phyloP scores from a whole-genome alignment of 495 filamentous ascomycete genomes.

The Cercophora samala region DNA sequence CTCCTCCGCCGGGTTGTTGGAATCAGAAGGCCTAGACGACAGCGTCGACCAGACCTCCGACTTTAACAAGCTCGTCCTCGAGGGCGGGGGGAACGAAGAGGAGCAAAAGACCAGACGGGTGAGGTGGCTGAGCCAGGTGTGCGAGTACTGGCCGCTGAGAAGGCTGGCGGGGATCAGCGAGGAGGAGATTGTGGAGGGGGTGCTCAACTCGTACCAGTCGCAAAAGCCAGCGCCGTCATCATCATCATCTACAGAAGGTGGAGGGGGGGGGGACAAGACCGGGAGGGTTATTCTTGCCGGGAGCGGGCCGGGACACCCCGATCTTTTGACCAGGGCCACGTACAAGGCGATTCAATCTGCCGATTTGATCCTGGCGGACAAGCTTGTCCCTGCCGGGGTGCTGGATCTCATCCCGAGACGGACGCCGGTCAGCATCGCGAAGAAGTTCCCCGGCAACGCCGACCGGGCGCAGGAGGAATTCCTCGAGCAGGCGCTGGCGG shows the following conservation, averaged over 20 bases:
- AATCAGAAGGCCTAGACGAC: conserved; percentile 69
- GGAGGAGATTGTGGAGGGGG: conserved; percentile 62
- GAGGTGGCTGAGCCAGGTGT: conserved; percentile 92
- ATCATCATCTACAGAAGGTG: not conserved
- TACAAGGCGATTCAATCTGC: conserved; percentile 79
- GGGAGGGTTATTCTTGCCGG: conserved; percentile 86
- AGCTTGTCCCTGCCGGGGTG: conserved; percentile 86
- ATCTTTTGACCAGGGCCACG: conserved; percentile 84
- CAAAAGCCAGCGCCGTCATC: not conserved
- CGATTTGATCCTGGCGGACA: conserved; percentile 89
- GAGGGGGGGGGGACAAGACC: not conserved
- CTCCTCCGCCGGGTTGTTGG: conserved; percentile 37
- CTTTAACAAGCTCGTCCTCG: conserved; percentile 78
- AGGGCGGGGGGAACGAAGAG: conserved; percentile 37
- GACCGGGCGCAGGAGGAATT: conserved; percentile 91
- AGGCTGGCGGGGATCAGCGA: conserved; percentile 76
- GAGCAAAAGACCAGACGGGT: conserved; percentile 78
- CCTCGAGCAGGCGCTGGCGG: conserved; percentile 70
- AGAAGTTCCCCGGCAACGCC: conserved; percentile 96
- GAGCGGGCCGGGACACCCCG: conserved; percentile 89
- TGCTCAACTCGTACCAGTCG: conserved; percentile 62
- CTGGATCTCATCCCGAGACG: conserved; percentile 86
- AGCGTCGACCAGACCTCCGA: conserved; percentile 73
- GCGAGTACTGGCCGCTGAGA: conserved; percentile 95
- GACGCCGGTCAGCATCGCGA: conserved; percentile 84